Conservation (phyloP, 1,284 basidiomycete species). For the Retiboletus flavoniger region DNA sequence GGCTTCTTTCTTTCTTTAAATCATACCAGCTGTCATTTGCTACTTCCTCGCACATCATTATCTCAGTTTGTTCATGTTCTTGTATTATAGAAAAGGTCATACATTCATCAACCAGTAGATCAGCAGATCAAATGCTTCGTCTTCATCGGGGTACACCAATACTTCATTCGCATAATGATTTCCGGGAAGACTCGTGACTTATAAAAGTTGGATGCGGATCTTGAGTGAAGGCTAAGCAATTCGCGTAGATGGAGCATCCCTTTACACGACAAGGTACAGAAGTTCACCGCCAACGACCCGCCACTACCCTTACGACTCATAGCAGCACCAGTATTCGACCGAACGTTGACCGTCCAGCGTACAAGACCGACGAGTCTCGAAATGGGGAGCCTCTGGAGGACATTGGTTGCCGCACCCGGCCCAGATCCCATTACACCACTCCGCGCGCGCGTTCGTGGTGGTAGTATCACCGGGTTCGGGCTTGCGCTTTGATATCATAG, state of each 20-base stretch:
- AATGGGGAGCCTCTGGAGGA: conserved; percentile 6
- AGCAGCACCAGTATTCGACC: conserved; percentile 24
- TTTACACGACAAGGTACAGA: not conserved
- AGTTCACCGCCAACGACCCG: not conserved
- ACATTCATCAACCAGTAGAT: conserved; percentile 18
- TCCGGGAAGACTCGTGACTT: not conserved
- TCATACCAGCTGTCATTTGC: conserved; percentile 27
- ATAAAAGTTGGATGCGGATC: not conserved
- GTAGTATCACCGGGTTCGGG: not conserved
- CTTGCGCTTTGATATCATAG: not conserved
- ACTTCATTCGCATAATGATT: not conserved
- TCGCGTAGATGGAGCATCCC: no score
- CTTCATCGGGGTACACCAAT: not conserved
- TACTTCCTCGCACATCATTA: conserved; percentile 34
- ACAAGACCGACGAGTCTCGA: conserved; percentile 17
- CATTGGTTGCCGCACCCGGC: conserved; percentile 15
- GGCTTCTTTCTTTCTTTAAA: conserved; percentile 19
- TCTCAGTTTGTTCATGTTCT: conserved; percentile 28
- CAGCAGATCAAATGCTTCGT: not conserved
- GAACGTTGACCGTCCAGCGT: conserved; percentile 2
- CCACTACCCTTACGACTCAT: not conserved
- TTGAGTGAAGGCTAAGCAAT: not conserved
- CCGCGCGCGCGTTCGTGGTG: not conserved
- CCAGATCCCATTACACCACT: conserved; percentile 14
- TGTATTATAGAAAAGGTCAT: conserved; percentile 30